Evolutionary conservation across 306 rosid genomes (phyloP).

Genomic region (Casuarina cunninghamiana): DNA sequence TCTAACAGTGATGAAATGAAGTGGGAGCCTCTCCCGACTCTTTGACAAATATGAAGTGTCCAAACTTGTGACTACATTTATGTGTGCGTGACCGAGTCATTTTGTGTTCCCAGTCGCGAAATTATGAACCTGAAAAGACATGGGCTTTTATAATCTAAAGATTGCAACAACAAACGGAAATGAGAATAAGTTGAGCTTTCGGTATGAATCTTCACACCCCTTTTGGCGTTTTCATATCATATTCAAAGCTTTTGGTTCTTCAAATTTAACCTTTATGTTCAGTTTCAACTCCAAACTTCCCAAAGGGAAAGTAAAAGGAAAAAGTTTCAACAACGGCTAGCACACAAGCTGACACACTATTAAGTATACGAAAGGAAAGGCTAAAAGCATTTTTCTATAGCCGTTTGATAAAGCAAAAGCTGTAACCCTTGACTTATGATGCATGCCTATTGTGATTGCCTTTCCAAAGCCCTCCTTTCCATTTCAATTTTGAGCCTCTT

Average conservation of each 20-base stretch:
- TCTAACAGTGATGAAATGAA: background rate
- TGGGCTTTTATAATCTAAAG: too few relatives aligned
- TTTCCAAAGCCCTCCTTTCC: constrained; percentile 29
- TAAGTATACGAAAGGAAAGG: background rate
- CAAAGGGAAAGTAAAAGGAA: background rate
- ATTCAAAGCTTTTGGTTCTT: background rate
- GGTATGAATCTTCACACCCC: background rate
- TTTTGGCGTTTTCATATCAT: background rate
- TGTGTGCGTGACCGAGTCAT: too few relatives aligned
- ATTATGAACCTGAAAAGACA: too few relatives aligned
- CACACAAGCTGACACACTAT: background rate
- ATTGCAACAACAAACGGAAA: background rate
- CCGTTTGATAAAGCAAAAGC: constrained; percentile 34
- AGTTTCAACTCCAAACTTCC: constrained; percentile 10
- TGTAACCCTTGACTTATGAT: constrained; percentile 2
- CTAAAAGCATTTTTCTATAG: constrained; percentile 25
- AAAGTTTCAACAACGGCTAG: constrained; percentile 1
- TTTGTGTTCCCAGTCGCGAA: too few relatives aligned
- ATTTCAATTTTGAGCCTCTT: constrained; percentile 17
- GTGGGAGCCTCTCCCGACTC: background rate
- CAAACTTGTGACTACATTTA: background rate
- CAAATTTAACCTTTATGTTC: background rate
- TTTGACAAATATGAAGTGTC: background rate
- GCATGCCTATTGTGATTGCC: background rate
- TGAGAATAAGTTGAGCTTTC: background rate